Evolutionary conservation across 1,139 yeast genomes (phyloP).

Genomic region (Nakaseomyces bracarensis): DNA sequence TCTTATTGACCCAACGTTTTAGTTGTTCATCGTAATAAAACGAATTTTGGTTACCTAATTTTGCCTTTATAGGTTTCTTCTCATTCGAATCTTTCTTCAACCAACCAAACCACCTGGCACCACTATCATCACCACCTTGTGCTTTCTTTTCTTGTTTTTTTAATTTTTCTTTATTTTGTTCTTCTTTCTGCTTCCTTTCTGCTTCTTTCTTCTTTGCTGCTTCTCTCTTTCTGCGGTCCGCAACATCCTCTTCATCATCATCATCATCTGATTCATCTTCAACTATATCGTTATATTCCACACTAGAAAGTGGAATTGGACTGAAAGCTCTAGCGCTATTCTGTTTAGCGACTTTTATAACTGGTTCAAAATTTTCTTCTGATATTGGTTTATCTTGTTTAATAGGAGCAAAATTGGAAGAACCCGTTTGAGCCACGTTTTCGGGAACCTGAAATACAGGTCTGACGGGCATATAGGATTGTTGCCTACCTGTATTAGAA

Average conservation of each 20-base stretch:
- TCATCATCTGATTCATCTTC: slow-evolving; percentile 41
- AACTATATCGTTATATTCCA: slow-evolving; percentile 37
- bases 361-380: slow-evolving; percentile 23
- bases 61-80: slow-evolving; percentile 73
- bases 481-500: neutral
- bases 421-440: neutral
- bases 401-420: slow-evolving; percentile 18
- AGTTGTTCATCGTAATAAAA: slow-evolving; percentile 78
- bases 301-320: slow-evolving; percentile 8
- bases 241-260: slow-evolving; percentile 27
- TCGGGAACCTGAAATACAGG: neutral
- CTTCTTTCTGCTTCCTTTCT: slow-evolving; percentile 29
- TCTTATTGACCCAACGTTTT: slow-evolving; percentile 79
- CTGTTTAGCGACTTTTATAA: slow-evolving; percentile 16
- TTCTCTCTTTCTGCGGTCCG: slow-evolving; percentile 24
- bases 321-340: slow-evolving; percentile 14
- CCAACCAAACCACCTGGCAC: slow-evolving; percentile 43
- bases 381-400: slow-evolving; percentile 18
- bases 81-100: slow-evolving; percentile 44
- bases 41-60: slow-evolving; percentile 67
- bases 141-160: slow-evolving; percentile 18
- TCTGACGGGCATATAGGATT: neutral
- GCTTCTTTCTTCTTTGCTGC: slow-evolving; percentile 34
- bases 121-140: slow-evolving; percentile 19
- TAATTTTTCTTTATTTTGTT: slow-evolving; percentile 20